Evolutionary conservation across 495 filamentous ascomycete species (phyloP).

Genomic region (Penicillium soppii): DNA sequence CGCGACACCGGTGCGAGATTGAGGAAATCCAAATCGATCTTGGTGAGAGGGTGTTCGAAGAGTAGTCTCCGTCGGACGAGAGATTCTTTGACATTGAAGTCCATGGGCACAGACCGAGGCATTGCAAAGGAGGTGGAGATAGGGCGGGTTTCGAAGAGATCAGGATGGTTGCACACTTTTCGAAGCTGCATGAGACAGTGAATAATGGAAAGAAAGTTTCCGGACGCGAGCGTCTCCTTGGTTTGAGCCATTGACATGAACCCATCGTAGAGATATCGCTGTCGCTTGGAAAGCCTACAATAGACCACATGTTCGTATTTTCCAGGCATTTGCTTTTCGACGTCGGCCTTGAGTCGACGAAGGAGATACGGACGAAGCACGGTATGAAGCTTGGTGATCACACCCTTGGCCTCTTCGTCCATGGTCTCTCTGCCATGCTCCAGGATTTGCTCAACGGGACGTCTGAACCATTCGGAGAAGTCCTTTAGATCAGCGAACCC

Average conservation of each 20-base stretch:
- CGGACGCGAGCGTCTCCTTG: slow-evolving; percentile 81
- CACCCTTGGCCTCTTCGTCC: slow-evolving; percentile 85
- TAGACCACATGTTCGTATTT: slow-evolving; percentile 98
- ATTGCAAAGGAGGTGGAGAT: slow-evolving; percentile 97
- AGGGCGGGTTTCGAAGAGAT: slow-evolving; percentile 96
- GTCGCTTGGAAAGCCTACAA: slow-evolving; percentile 90
- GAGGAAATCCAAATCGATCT: slow-evolving; percentile 72
- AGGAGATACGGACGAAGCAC: slow-evolving; percentile 91
- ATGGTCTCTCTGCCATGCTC: slow-evolving; percentile 91
- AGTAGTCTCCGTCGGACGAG: slow-evolving; percentile 68
- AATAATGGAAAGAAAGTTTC: slow-evolving; percentile 96
- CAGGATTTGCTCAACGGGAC: slow-evolving; percentile 90
- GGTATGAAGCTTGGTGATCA: slow-evolving; percentile 89
- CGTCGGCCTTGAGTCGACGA: slow-evolving; percentile 90
- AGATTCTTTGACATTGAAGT: slow-evolving; percentile 74
- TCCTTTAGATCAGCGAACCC: slow-evolving; percentile 88
- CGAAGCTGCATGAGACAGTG: slow-evolving; percentile 97
- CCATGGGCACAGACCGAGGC: slow-evolving; percentile 74
- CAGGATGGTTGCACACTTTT: slow-evolving; percentile 98
- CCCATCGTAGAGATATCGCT: slow-evolving; percentile 93
- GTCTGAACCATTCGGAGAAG: slow-evolving; percentile 90
- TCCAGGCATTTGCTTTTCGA: slow-evolving; percentile 98
- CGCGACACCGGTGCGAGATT: slow-evolving; percentile 75
- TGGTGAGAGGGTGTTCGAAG: slow-evolving; percentile 60
- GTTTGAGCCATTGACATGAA: slow-evolving; percentile 95